These are phyloP conservation scores for Metschnikowia peoriensis DNA, from an alignment of 805 yeast genomes.

Conservation along the genomic window DNA sequence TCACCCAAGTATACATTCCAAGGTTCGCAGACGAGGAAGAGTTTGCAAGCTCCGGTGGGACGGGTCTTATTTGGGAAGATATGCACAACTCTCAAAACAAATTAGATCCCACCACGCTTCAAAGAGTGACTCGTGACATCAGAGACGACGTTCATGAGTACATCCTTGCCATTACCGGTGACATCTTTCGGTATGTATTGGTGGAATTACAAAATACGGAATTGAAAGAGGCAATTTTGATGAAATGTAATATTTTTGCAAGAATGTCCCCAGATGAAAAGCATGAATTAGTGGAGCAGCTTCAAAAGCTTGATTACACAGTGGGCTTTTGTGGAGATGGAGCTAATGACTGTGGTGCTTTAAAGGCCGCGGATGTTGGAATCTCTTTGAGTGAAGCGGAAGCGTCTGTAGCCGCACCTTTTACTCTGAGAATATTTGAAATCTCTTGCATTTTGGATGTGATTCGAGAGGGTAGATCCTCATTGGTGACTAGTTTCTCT, in stretches of 20 bases:
- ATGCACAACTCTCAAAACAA: slow-evolving; percentile 54
- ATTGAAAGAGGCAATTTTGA: slow-evolving; percentile 55
- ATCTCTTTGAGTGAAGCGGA: slow-evolving; percentile 95
- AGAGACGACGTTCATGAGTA: slow-evolving; percentile 38
- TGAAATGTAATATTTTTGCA: slow-evolving; percentile 80
- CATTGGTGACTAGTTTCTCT: slow-evolving; percentile 90
- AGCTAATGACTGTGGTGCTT: slow-evolving; percentile 98
- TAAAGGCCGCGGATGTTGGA: slow-evolving; percentile 97
- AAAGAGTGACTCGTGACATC: slow-evolving; percentile 35
- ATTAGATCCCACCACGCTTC: slow-evolving; percentile 64
- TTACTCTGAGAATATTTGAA: slow-evolving; percentile 86
- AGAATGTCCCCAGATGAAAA: slow-evolving; percentile 99
- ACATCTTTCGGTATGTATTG: slow-evolving; percentile 76
- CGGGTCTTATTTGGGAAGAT: slow-evolving; percentile 63
- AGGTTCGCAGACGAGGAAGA: slow-evolving; percentile 41
- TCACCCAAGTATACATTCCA: slow-evolving; percentile 51
- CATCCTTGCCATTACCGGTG: slow-evolving; percentile 88
- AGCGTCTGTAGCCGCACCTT: slow-evolving; percentile 98
- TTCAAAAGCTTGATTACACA: slow-evolving; percentile 82
- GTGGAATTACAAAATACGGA: slow-evolving; percentile 46
- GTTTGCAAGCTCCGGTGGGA: slow-evolving; percentile 20
- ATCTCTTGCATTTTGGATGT: slow-evolving; percentile 91
- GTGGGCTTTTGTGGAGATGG: slow-evolving; percentile 99
- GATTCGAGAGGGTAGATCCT: slow-evolving; percentile 91
- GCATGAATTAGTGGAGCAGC: slow-evolving; percentile 87